A percentile compares a stretch with the other conserved stretches of the same genome.
Conservation (phyloP, 306 rosid species). For the Prunus persica region DNA sequence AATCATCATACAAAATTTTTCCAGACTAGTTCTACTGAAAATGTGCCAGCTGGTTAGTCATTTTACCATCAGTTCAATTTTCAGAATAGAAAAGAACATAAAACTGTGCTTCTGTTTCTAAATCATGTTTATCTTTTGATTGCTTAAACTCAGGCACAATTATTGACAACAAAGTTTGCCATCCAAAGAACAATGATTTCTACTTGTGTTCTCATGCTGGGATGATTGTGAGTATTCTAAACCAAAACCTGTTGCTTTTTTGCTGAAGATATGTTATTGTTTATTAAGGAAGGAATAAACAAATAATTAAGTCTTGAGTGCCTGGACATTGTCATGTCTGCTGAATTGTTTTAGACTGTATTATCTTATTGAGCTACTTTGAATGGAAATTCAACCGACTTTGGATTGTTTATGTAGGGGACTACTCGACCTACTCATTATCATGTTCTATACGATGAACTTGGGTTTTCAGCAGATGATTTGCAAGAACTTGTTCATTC, state of each 20-base stretch:
- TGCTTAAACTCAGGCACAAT: conserved; percentile 54
- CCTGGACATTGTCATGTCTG: not conserved
- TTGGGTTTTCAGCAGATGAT: conserved; percentile 79
- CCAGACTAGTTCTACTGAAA: conserved; percentile 56
- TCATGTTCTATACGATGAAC: conserved; percentile 71
- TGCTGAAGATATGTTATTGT: not conserved
- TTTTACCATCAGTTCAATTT: not conserved
- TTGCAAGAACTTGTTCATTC: conserved; percentile 90
- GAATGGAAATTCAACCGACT: not conserved
- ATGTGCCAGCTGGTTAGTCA: conserved; percentile 73
- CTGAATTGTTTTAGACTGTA: not conserved
- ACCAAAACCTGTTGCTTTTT: not conserved
- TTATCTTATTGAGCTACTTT: not conserved
- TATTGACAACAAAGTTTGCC: conserved; percentile 77
- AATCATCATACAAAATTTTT: conserved; percentile 87
- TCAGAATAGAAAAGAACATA: not conserved
- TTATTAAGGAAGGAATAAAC: not conserved
- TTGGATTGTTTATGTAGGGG: conserved; percentile 40
- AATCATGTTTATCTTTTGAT: not conserved
- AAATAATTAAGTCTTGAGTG: not conserved
- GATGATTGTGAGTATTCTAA: conserved; percentile 63
- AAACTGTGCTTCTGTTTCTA: not conserved
- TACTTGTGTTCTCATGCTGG: conserved; percentile 92
- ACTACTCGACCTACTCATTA: conserved; percentile 85
- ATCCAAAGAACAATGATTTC: conserved; percentile 78